phyloP scores from a whole-genome alignment of 2,329 filamentous ascomycete genomes.

The Apiospora kogelbergensis region DNA sequence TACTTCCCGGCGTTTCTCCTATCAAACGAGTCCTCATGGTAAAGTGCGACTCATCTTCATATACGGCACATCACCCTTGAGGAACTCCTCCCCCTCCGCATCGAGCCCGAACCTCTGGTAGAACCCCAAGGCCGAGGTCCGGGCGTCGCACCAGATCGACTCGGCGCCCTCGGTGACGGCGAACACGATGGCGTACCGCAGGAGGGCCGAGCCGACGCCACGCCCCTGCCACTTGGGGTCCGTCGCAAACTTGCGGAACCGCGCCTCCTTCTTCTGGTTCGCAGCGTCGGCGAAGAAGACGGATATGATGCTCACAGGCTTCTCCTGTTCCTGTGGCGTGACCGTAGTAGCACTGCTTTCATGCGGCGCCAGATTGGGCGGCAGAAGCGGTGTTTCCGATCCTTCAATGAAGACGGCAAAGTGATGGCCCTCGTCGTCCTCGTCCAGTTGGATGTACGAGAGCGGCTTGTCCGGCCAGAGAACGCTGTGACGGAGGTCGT shows the following conservation, averaged over 20 bases:
- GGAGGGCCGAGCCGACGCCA: slow-evolving; percentile 23
- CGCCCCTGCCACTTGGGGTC: slow-evolving; percentile 22
- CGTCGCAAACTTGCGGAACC: slow-evolving; percentile 28
- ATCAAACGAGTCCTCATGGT: not conserved
- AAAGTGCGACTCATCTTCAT: slow-evolving; percentile 19
- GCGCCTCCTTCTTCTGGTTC: not conserved
- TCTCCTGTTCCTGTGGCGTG: not conserved
- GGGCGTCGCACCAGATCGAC: slow-evolving; percentile 25
- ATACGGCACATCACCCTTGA: slow-evolving; percentile 24
- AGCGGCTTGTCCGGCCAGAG: slow-evolving; percentile 24
- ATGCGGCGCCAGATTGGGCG: not conserved
- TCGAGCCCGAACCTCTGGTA: slow-evolving; percentile 24
- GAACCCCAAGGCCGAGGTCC: slow-evolving; percentile 22
- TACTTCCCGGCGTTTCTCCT: not conserved
- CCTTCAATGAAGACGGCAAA: slow-evolving; percentile 21
- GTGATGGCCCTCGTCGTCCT: slow-evolving; percentile 22
- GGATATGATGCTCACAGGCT: slow-evolving; percentile 24
- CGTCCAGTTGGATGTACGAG: slow-evolving; percentile 23
- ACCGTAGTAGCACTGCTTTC: not conserved
- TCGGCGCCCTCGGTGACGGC: slow-evolving; percentile 19
- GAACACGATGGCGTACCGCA: slow-evolving; percentile 20
- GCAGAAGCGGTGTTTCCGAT: not conserved
- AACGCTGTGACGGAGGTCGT: slow-evolving; percentile 23
- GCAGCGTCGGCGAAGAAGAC: slow-evolving; percentile 22
- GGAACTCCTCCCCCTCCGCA: slow-evolving; percentile 22